Evolutionary conservation across 257 asterid genomes (phyloP), one percentile per base, ranked within the genome.

Genomic region (Solanum pennellii): DNA sequence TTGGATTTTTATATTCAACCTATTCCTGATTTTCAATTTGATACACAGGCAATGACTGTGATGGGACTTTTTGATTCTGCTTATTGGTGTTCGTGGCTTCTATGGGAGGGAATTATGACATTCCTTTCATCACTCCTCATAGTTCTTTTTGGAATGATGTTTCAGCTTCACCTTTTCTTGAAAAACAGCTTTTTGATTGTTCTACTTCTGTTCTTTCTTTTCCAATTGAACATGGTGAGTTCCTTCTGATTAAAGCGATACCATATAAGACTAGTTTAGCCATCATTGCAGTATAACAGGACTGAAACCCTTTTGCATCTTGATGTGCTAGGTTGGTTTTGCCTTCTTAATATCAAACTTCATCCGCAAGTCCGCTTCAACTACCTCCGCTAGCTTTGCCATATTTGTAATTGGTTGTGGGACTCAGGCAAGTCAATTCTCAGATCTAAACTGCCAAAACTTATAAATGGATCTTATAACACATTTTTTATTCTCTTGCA

Each of bases 11-110:
- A 25, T 31, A 60, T n/a, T n/a, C 27, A 59, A 62, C 49, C 5
- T 47, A 27, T 41, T 65, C 29, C 41, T 62, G 87, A 62, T 20
- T 45, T 71, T 80, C 42, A 68, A 84, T 66, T 56, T 89, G 86
- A 7, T 69, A 68, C 25, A 86, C 90, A 92, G 94, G 87, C 89
- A 33, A 89, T 92, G 93, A 87, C 87, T 56, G 49, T 89, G 68
- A 92, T 92, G 94, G 93, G 94, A 20, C 92, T 92, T 29, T 91
- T 45, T 41, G 93, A 92, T 84, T 86, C 91, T 31, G 92, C 94
- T 71, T 92, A 90, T 47, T 91, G 94, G 93, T 77, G 68, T 18
- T 92, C 94, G 14, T 90, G 93, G 94, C 87, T 90, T 49, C 52
- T 87, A 15, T 90, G 90, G 92, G 92, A 92, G 77, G 90, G 89